Conservation (phyloP, 2,329 filamentous ascomycete genomes). For the Dactylellina drechsleri region DNA sequence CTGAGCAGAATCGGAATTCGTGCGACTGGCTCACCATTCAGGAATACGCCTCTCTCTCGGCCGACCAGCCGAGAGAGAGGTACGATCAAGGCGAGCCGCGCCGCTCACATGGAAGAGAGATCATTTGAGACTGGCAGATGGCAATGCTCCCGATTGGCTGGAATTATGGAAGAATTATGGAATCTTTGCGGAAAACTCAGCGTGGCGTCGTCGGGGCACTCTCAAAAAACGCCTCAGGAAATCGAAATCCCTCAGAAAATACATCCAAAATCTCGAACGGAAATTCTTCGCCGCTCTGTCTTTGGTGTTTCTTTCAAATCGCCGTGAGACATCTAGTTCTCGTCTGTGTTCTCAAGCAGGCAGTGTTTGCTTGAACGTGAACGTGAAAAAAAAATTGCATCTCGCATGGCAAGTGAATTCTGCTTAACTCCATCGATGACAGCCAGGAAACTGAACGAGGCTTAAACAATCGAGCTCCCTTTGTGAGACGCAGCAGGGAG, state of each 20-base stretch:
- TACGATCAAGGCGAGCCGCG: constrained; percentile 20
- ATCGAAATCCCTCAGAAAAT: background rate
- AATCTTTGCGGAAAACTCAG: background rate
- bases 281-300: too few relatives aligned
- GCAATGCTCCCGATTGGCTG: constrained; percentile 36
- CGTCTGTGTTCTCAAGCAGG: background rate
- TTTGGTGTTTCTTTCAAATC: too few relatives aligned
- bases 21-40: background rate
- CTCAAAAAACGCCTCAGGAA: background rate
- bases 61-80: constrained; percentile 17
- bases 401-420: too few relatives aligned
- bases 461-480: background rate
- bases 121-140: constrained; percentile 25
- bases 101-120: constrained; percentile 1
- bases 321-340: too few relatives aligned
- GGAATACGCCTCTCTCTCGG: background rate
- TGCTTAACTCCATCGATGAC: constrained; percentile 11
- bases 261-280: too few relatives aligned
- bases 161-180: too few relatives aligned
- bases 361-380: background rate
- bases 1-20: too few relatives aligned
- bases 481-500: background rate
- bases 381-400: too few relatives aligned
- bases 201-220: constrained; percentile 14
- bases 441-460: background rate